Percentiles rank a stretch among this genome's conserved stretches.
phyloP scores from a whole-genome alignment of 805 yeast genomes.

The Kluyveromyces nonfermentans region DNA sequence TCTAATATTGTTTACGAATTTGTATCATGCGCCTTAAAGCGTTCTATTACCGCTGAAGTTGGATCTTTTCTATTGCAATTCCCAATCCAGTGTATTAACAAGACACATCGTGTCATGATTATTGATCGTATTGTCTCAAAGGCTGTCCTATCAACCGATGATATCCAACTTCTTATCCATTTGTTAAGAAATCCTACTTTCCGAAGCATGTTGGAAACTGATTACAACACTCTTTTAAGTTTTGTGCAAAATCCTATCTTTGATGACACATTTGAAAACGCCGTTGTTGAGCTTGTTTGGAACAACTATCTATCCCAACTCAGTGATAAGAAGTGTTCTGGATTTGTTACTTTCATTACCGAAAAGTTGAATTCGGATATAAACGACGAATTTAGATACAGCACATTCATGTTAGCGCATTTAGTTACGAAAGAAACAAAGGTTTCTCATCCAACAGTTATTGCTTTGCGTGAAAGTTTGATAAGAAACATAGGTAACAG shows the following conservation, averaged over 20 bases:
- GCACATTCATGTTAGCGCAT: neutral
- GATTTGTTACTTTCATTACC: slow-evolving; percentile 7
- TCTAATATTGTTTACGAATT: slow-evolving; percentile 28
- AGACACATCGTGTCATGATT: slow-evolving; percentile 25
- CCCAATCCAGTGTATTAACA: slow-evolving; percentile 43
- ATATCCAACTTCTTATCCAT: slow-evolving; percentile 27
- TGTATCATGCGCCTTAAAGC: slow-evolving; percentile 15
- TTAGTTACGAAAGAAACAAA: neutral
- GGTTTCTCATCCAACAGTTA: neutral
- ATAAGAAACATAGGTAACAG: neutral
- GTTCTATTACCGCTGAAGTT: slow-evolving; percentile 1
- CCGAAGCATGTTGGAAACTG: slow-evolving; percentile 42
- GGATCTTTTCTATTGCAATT: slow-evolving; percentile 19
- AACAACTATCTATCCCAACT: slow-evolving; percentile 32
- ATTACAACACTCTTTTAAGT: slow-evolving; percentile 21
- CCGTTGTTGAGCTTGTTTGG: slow-evolving; percentile 34
- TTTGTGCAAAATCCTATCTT: slow-evolving; percentile 8
- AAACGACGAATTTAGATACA: neutral
- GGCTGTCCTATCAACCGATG: slow-evolving; percentile 3
- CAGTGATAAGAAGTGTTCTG: slow-evolving; percentile 22
- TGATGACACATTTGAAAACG: slow-evolving; percentile 7
- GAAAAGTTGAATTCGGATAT: neutral
- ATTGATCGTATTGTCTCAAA: slow-evolving; percentile 17
- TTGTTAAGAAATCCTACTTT: slow-evolving; percentile 44
- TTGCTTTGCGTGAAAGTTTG: neutral